Evolutionary conservation across 176 grass and related monocot species (phyloP).

Genomic region (Oryza coarctata): DNA sequence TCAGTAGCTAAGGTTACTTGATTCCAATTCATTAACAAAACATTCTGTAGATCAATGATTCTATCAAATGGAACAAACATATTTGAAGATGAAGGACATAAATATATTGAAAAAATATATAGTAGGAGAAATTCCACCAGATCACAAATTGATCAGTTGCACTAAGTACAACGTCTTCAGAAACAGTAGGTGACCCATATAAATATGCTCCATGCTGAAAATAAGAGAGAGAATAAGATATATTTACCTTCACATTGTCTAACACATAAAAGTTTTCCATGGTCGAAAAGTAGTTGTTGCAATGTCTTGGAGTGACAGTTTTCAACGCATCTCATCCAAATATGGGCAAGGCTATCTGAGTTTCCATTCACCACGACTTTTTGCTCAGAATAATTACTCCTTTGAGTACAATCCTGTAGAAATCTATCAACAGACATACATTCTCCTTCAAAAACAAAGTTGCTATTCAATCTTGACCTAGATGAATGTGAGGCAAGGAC

Average conservation of each 20-base stretch:
- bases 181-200: neutral
- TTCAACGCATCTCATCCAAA: conserved; percentile 75
- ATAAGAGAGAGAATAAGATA: conserved; percentile 17
- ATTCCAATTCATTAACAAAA: neutral
- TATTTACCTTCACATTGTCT: conserved; percentile 60
- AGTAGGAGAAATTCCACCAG: neutral
- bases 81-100: neutral
- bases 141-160: neutral
- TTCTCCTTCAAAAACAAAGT: conserved; percentile 35
- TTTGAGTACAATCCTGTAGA: conserved; percentile 23
- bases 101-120: conserved; percentile 2
- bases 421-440: conserved; percentile 41
- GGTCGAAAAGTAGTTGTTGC: conserved; percentile 61
- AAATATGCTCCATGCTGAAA: neutral
- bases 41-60: neutral
- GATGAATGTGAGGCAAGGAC: conserved; percentile 37
- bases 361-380: conserved; percentile 34
- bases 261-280: conserved; percentile 65
- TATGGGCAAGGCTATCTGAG: conserved; percentile 52
- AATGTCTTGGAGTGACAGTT: conserved; percentile 79
- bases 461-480: conserved; percentile 32
- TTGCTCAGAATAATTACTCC: conserved; percentile 32
- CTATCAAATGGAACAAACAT: neutral
- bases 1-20: neutral
- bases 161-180: neutral